Evolutionary conservation across 495 filamentous ascomycete species (phyloP), one percentile per base, ranked within the genome.

Genomic region (Aspergillus affinis): DNA sequence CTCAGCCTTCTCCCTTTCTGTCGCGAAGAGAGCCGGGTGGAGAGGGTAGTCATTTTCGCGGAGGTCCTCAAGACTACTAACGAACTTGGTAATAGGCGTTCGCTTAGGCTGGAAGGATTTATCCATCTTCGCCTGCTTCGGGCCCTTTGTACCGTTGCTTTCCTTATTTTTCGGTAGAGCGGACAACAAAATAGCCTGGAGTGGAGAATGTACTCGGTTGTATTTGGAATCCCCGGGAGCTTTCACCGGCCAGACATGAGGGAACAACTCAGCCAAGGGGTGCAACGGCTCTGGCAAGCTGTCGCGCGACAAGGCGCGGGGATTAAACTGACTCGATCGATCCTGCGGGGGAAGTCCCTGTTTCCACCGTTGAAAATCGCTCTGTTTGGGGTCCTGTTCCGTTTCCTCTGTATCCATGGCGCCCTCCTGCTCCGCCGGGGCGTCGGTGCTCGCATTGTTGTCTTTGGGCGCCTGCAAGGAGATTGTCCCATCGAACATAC

Each of bases 171-270:
- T 85, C 4, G 84, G 79, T 8, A 92, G 77, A 0, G 86, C 81
- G 2, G 90, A 85, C 48, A 88, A 83, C 61, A 98, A 84, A 67
- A 93, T 88, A 1, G 88, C 82, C 52, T 88, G 83, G 5, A 98
- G 69, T 3, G 95, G 92, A 2, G 94, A 98, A 67, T 90, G 87
- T 59, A 98, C 82, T 62, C 82, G 89, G 62, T 82, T 82, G 62
- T 84, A 85, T 71, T 88, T 91, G 58, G 88, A 86, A 62, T 98
- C 93, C 6, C 92, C 94, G 0, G 90, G 88, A 0, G 91, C 87
- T 64, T 84, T 87, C 45, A 97, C 84, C 2, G 94, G 94, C 94
- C 93, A 98, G 27, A 95, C 75, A 61, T 92, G 87, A 6, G 85
- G 78, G 60, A 98, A 98, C 66, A 96, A 88, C 48, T 89, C 83